Conservation (phyloP, 805 yeast genomes). For the Kluyveromyces aestuarii region DNA sequence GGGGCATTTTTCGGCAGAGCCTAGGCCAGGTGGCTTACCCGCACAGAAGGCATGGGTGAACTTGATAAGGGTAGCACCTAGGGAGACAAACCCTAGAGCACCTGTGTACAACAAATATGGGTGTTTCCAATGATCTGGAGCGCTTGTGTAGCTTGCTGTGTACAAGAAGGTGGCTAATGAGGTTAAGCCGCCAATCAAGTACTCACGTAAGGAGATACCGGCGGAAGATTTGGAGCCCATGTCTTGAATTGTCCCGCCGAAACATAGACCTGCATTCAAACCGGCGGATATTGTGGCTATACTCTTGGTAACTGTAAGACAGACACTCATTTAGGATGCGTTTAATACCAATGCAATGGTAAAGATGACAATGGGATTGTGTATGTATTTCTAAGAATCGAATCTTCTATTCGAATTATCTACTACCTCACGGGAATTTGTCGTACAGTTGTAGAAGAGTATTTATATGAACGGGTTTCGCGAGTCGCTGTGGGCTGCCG, state of each 20-base stretch:
- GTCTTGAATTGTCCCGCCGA: conserved; percentile 23
- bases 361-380: background rate
- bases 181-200: conserved; percentile 32
- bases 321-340: conserved; percentile 37
- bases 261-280: conserved; percentile 44
- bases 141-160: conserved; percentile 44
- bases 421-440: background rate
- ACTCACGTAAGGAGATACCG: conserved; percentile 10
- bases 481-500: background rate
- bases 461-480: background rate
- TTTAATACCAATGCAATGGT: background rate
- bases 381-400: too few species aligned
- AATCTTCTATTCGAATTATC: too few species aligned
- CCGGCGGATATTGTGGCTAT: conserved; percentile 63
- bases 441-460: background rate
- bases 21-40: conserved; percentile 9
- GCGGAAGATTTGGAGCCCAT: conserved; percentile 10
- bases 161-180: conserved; percentile 43
- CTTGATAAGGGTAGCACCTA: conserved; percentile 22
- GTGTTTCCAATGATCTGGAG: conserved; percentile 51
- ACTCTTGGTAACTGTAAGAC: conserved; percentile 49
- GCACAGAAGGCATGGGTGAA: conserved; percentile 12
- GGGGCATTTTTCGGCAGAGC: conserved; percentile 12
- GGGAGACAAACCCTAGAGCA: conserved; percentile 22
- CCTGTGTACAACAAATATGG: conserved; percentile 60